Percentiles rank a stretch among this genome's conserved stretches.
These are phyloP conservation scores for Diplocarpon rosae DNA, from an alignment of 2,329 filamentous ascomycete species.

Conservation along the genomic window DNA sequence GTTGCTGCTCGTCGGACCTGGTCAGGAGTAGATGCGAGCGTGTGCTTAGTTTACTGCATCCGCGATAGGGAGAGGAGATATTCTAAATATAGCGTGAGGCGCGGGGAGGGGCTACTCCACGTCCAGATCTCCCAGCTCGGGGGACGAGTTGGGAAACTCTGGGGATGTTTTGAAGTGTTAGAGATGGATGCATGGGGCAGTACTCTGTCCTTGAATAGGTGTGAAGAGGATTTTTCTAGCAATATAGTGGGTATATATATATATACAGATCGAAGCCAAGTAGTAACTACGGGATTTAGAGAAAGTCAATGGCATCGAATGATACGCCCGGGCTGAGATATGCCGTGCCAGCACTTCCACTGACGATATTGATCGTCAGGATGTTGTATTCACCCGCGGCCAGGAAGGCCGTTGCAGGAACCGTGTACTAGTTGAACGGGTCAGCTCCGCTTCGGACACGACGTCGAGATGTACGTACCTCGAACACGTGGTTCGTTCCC, in stretches of 20 bases:
- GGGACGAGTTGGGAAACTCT: too few species aligned
- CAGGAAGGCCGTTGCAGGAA: constrained; percentile 7
- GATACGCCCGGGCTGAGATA: constrained; percentile 39
- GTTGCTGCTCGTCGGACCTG: too few species aligned
- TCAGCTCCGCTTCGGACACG: background rate
- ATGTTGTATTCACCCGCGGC: constrained; percentile 8
- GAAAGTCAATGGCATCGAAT: constrained; percentile 11
- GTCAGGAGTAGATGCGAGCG: too few species aligned
- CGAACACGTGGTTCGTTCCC: constrained; percentile 29
- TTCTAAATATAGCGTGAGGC: too few species aligned
- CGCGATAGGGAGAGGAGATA: too few species aligned
- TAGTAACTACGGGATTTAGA: background rate
- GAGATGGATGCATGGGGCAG: too few species aligned
- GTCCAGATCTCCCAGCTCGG: too few species aligned
- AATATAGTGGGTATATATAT: too few species aligned
- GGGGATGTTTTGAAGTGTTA: too few species aligned
- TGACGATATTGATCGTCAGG: constrained; percentile 38
- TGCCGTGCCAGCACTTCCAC: constrained; percentile 43
- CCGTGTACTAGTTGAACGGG: background rate
- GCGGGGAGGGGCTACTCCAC: too few species aligned
- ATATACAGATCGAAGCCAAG: background rate
- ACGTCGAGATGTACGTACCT: background rate
- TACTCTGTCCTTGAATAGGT: too few species aligned
- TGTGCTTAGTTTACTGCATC: too few species aligned
- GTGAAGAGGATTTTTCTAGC: background rate